Evolutionary conservation across 257 asterid species (phyloP), one percentile per base, ranked within the genome.

Genomic region (Gardenia jasminoides): DNA sequence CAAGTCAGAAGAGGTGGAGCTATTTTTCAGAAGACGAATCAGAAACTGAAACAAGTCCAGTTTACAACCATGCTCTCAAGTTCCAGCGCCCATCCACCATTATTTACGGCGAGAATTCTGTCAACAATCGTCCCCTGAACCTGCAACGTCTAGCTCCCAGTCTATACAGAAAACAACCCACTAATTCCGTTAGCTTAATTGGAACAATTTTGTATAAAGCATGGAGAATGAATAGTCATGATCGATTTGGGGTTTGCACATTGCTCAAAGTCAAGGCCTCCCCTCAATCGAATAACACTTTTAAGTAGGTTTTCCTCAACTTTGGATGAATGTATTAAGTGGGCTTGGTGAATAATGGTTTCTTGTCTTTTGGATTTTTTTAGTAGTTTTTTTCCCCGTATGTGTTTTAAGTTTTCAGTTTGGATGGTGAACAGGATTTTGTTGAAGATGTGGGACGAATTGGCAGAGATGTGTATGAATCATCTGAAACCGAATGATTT

Each of bases 161-260:
- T 28, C 6, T 3, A 54, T 84, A 81, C 67, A 36, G 70, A 9
- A 70, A 46, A 7, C 78, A 36, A 15, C 78, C 88, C 50, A 77
- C 11, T 33, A 94, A 91, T 87, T 89, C 87, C 1, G 90, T 90
- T 41, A 94, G 93, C 87, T 86, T 92, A 79, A 94, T 94, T n/a
- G 98, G 98, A 39, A 82, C 77, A 16, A 76, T 91, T 15, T 58
- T 20, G 6, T 0, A 0, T 31, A 91, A 90, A 39, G 43, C 90
- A 47, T 78, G 0, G 81, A 67, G 66, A 44, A 22, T 74, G 65
- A 85, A 88, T 56, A 30, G 1, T 24, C 2, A 12, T 36, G 39
- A 80, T 24, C 0, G 10, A 15, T 76, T 86, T 39, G 94, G 95
- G 46, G 80, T 89, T 70, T 5, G 81, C 73, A 88, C 95, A 28